Base-by-base conservation (phyloP, 495 filamentous ascomycete species). In the Acidiella bohemica region DNA sequence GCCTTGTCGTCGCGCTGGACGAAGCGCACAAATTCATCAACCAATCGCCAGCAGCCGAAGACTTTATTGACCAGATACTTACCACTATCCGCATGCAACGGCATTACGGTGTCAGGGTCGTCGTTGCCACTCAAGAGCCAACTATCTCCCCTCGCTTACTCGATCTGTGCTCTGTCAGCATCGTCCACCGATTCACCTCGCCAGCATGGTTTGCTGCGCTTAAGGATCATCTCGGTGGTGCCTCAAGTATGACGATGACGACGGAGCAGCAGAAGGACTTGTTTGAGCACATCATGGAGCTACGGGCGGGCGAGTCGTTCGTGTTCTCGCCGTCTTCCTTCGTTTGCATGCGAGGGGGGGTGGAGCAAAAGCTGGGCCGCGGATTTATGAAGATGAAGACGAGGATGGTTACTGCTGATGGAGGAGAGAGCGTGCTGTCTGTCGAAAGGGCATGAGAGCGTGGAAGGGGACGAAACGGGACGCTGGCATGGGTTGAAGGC, bases 111-210 rank as follows among this genome's bases (percentile, higher is more conserved):
- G 63, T 70, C 0, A 67, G 80, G 1, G 61, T 85, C 11, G 42
- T 88, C 26, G 76, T 87, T 22, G 73, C 81, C 0, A 88, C 83
- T 0, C 80, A 90, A 50, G 83, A 88, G 46, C 83, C 83, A 0
- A 86, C 80, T 0, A 72, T 88, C 28, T 78, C 77, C 0, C 71
- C 73, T 0, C 58, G 61, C 18, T 67, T 88, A 2, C 62, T 88
- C 0, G 78, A 78, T 42, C 66, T 88, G 5, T 83, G 73, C 54
- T 77, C 71, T n/a, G 61, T 78, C 14, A 81, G 77, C 0, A 69
- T 88, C 40, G 72, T 87, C 0, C 83, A 90, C 53, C 66, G 77
- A 11, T 87, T 87, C 49, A 74, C 68, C 0, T 79, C 72, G 2
- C 81, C 81, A 0, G 70, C 70, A 5, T 88, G 82, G 83, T 57